Evolutionary conservation across 129 eudicot species (phyloP), one percentile per base, ranked within the genome.

Genomic region (Artemisia tridentata): DNA sequence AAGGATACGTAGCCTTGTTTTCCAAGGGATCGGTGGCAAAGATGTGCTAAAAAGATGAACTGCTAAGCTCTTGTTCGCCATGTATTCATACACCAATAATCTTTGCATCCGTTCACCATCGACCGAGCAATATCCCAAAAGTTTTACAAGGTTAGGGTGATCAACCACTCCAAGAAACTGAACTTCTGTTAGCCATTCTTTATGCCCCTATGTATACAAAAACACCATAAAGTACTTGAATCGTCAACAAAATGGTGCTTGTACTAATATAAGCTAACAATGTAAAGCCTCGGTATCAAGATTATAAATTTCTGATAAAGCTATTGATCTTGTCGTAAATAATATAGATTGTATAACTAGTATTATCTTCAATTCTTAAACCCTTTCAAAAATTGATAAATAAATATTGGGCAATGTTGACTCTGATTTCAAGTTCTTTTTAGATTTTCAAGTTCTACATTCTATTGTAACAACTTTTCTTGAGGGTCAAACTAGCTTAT

Each of bases 71-170:
- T 75, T 87, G 54, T 90, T 90, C 0, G 65, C 74, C 96, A 90
- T 90, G 86, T 86, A 89, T 27, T 86, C 93, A 34, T 89, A 86
- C 55, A 89, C 93, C 18, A 90, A 68, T 17, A 90, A 72, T 75
- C 95, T 79, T 58, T 90, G 91, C 75, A 90, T 90, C 41, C 97
- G 76, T 73, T 90, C 97, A 18, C 91, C 97, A 59, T 90, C 97
- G 21, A 77, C 80, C 0, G 97, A 73, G 73, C 97, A 90, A 65
- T 85, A 90, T 67, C 97, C 97, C 72, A 90, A 63, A 48, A 90
- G 97, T 56, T 87, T 90, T 25, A 90, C 97, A 25, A 90, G 95
- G 75, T 85, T 87, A 15, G 91, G 97, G 51, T 90, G 91, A 69
- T 85, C 87, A 17, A 90, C 78, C 58, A 90, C 80, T 12, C 97